A percentile compares a stretch with the other conserved stretches of the same genome.
These are phyloP conservation scores for Cnidoscolus chayamansa DNA, from an alignment of 441 rosid species.

Conservation along the genomic window DNA sequence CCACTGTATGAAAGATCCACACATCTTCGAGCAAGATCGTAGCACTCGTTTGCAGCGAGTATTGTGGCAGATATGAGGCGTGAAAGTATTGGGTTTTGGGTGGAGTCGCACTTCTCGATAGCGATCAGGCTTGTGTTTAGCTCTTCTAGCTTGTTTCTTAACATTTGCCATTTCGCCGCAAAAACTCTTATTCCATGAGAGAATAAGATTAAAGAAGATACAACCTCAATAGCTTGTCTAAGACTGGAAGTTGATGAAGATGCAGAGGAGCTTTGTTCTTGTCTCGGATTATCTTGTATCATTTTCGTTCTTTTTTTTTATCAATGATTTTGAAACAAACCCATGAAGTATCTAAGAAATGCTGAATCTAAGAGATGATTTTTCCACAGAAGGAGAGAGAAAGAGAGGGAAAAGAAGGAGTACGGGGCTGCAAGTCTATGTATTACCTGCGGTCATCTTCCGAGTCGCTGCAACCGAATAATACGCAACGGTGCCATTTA, in stretches of 20 bases:
- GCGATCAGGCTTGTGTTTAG: conserved; percentile 60
- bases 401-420: conserved; percentile 19
- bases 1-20: conserved; percentile 75
- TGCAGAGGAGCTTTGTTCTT: conserved; percentile 21
- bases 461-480: conserved; percentile 10
- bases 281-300: conserved; percentile 40
- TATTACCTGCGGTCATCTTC: conserved; percentile 9
- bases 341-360: conserved; percentile 33
- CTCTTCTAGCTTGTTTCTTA: conserved; percentile 70
- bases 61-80: conserved; percentile 46
- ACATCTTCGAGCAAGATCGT: conserved; percentile 67
- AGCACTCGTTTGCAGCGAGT: conserved; percentile 43
- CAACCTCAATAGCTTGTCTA: conserved; percentile 45
- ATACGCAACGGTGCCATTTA: neutral
- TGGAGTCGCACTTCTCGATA: conserved; percentile 48
- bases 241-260: conserved; percentile 32
- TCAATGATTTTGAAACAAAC: conserved; percentile 30
- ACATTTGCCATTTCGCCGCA: conserved; percentile 72
- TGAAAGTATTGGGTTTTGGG: conserved; percentile 43
- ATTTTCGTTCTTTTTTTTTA: conserved; percentile 19
- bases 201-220: conserved; percentile 66
- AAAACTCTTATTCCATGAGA: conserved; percentile 72
- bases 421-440: neutral
- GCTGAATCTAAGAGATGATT: conserved; percentile 11
- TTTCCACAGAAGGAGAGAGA: neutral